Conservation (phyloP, 2,329 filamentous ascomycete genomes). For the Lachnellula arida region DNA sequence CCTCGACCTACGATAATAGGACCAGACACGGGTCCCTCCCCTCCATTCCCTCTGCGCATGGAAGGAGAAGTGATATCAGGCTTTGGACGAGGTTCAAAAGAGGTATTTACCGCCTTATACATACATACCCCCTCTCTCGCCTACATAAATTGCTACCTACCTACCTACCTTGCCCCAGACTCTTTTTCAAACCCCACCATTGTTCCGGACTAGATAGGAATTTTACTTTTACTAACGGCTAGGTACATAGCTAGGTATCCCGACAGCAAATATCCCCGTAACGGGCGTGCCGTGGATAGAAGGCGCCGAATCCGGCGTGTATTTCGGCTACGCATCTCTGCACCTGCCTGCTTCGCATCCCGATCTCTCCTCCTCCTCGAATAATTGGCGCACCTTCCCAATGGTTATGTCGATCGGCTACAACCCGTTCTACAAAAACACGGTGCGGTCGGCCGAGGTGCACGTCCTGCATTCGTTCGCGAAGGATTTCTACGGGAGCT, state of each 20-base stretch:
- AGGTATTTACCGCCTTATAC: constrained; percentile 46
- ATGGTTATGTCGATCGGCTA: constrained; percentile 95
- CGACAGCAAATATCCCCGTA: constrained; percentile 87
- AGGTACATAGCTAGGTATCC: constrained; percentile 72
- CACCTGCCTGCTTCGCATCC: constrained; percentile 49
- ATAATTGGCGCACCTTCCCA: constrained; percentile 54
- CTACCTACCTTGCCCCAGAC: background rate
- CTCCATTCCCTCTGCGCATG: constrained; percentile 79
- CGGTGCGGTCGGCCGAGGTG: constrained; percentile 78
- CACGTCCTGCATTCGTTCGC: constrained; percentile 77
- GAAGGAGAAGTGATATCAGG: constrained; percentile 86
- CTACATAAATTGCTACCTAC: background rate
- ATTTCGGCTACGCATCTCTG: constrained; percentile 87
- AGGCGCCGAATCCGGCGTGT: constrained; percentile 71
- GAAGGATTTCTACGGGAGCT: constrained; percentile 78
- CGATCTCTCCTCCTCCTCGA: constrained; percentile 11
- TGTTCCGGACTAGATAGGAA: background rate
- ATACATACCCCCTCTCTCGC: constrained; percentile 15
- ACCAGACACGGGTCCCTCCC: constrained; percentile 63
- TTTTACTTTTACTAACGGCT: no score
- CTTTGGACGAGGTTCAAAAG: constrained; percentile 90
- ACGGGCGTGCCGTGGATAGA: constrained; percentile 60
- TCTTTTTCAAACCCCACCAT: background rate
- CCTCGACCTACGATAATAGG: constrained; percentile 69
- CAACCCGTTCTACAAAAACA: constrained; percentile 97